Evolutionary conservation across 2,329 filamentous ascomycete genomes (phyloP), one percentile per base, ranked within the genome.

Genomic region (Pseudogymnoascus sp.): DNA sequence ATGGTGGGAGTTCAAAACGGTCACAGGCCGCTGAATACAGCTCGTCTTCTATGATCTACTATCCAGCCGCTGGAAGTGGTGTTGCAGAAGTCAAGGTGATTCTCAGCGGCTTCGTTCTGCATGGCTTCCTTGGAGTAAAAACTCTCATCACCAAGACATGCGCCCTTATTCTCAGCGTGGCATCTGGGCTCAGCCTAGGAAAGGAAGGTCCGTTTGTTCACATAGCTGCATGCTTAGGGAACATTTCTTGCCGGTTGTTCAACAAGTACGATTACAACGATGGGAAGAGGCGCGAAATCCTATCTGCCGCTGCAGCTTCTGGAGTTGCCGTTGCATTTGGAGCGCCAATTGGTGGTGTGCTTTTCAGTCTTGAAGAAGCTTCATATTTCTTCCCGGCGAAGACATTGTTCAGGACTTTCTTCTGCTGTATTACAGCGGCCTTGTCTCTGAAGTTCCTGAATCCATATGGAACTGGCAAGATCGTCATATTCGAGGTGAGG

Each of bases 51-150:
- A 95, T 95, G 86, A 82, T 92, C 4, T 99, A 96, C 73, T 99
- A 96, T 72, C 92, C 94, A 6, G 94, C 92, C 61, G 92, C 92
- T 39, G 94, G 94, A 56, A 96, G 91, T 73, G 94, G 94, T 67
- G 94, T 99, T 10, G 94, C 94, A 5, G 94, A 99, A 75, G 92
- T 97, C 60, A 92, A 94, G 65, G 94, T 97, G 62, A 97, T 97
- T 61, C 82, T 97, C n/a, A 96, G 91, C 68, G 94, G 94, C 5
- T 99, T 97, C 69, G 92, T 99, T 60, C 77, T 99, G 60, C 94
- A 97, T 77, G 92, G 94, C 1, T 97, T 97, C 70, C 81, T 99
- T 6, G 94, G 94, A 66, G 73, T 95, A 37, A 89, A 88, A 69
- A 97, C 94, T 0, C 79, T 99, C 28, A 73, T 92, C 4, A 82